Percentiles rank a stretch among this genome's conserved stretches.
Evolutionary conservation across 345 rosid species (phyloP).

Genomic region (Nephelium lappaceum): DNA sequence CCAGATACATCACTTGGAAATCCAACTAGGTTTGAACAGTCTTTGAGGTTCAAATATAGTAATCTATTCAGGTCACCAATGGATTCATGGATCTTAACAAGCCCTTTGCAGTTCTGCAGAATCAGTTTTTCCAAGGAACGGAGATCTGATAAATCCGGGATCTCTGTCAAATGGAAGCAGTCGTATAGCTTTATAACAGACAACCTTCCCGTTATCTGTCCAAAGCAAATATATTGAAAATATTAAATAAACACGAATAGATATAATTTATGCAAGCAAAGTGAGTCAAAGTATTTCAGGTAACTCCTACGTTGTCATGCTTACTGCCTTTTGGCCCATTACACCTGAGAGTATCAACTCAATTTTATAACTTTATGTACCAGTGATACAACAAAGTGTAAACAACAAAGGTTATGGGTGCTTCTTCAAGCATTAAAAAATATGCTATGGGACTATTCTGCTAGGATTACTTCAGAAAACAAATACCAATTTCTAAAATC

Average conservation of each 20-base stretch:
- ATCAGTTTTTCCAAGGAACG: slow-evolving; percentile 5
- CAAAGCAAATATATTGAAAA: background rate
- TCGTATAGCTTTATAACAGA: background rate
- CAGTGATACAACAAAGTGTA: background rate
- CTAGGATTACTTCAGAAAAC: background rate
- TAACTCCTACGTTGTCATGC: background rate
- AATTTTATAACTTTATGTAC: background rate
- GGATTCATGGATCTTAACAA: slow-evolving; percentile 2
- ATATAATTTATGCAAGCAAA: background rate
- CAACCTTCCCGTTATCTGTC: background rate
- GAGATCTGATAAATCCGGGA: slow-evolving; percentile 3
- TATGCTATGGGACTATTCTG: background rate
- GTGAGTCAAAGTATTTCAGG: background rate
- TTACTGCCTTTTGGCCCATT: background rate
- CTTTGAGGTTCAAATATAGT: background rate
- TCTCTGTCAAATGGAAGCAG: background rate
- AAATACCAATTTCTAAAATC: too few species aligned
- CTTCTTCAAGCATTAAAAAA: background rate
- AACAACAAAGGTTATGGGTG: background rate
- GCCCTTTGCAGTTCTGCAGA: background rate
- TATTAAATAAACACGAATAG: background rate
- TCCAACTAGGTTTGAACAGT: slow-evolving; percentile 8
- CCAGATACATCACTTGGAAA: slow-evolving; percentile 15
- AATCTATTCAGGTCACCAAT: background rate
- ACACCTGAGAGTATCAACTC: background rate